These are phyloP conservation scores for Pseudogymnoascus sp. DNA, from an alignment of 2,329 filamentous ascomycete species.

Conservation along the genomic window DNA sequence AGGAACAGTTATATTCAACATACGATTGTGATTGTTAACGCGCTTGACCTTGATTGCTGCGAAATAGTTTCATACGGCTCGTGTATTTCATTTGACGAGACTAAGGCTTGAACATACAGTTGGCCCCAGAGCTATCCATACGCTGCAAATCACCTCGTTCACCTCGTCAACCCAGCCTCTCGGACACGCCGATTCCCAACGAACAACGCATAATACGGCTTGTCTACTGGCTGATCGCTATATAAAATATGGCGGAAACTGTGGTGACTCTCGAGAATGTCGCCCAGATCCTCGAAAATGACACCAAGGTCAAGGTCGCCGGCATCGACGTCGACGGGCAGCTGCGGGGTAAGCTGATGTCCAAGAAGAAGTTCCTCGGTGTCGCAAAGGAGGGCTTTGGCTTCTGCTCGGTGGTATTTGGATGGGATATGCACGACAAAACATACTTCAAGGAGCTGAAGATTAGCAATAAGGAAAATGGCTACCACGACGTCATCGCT, in stretches of 20 bases:
- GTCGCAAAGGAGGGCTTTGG: conserved; percentile 76
- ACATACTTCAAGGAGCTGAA: conserved; percentile 79
- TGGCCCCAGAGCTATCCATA: not conserved
- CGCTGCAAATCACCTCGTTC: not conserved
- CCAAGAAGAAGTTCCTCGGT: conserved; percentile 86
- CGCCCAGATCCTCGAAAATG: conserved; percentile 56
- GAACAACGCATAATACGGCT: not conserved
- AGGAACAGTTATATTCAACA: conserved; percentile 3
- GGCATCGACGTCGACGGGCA: conserved; percentile 83
- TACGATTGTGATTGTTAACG: not conserved
- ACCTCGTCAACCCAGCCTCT: not conserved
- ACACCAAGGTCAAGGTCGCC: conserved; percentile 77
- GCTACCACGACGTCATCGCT: conserved; percentile 78
- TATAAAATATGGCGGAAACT: not conserved
- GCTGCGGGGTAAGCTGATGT: conserved; percentile 81
- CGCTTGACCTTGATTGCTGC: not conserved
- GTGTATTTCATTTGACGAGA: not conserved
- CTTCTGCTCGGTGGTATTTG: conserved; percentile 90
- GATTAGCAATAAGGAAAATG: conserved; percentile 85
- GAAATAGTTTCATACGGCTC: not conserved
- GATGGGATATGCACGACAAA: conserved; percentile 95
- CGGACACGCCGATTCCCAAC: not conserved
- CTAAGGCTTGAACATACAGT: not conserved
- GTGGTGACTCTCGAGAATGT: not conserved
- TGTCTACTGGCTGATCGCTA: not conserved